A percentile compares a stretch with the other conserved stretches of the same genome.
Evolutionary conservation across 805 yeast genomes (phyloP).

Genomic region (Yamadazyma olivae): DNA sequence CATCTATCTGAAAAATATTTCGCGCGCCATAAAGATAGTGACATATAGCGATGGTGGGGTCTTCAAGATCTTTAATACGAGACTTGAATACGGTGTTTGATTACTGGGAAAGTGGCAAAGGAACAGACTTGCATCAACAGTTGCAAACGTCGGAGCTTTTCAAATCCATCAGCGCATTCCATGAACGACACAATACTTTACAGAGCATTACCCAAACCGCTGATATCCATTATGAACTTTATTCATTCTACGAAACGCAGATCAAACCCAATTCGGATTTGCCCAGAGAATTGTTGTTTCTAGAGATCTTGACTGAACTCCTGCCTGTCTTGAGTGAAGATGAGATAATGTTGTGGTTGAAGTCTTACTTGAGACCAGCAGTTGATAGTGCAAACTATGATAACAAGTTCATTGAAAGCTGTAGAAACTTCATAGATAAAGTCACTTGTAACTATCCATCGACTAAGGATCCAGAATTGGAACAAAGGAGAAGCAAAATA

Average conservation of each 20-base stretch:
- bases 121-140: constrained; percentile 2
- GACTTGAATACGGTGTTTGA: constrained; percentile 24
- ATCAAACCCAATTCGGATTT: constrained; percentile 26
- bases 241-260: constrained; percentile 27
- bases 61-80: constrained; percentile 24
- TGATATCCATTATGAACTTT: constrained; percentile 34
- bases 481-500: constrained; percentile 17
- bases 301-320: constrained; percentile 34
- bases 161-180: constrained; percentile 15
- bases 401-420: constrained; percentile 30
- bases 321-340: constrained; percentile 27
- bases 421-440: constrained; percentile 24
- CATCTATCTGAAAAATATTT: too few relatives aligned
- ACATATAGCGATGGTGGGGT: constrained; percentile 13
- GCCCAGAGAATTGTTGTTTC: constrained; percentile 33
- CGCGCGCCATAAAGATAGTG: too few relatives aligned
- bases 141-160: constrained; percentile 13
- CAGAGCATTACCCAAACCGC: constrained; percentile 25
- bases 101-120: constrained; percentile 16
- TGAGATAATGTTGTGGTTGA: constrained; percentile 47
- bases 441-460: constrained; percentile 14
- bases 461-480: constrained; percentile 20
- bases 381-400: constrained; percentile 58
- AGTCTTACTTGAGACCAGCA: constrained; percentile 46
- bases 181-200: constrained; percentile 32